Evolutionary conservation across 495 filamentous ascomycete species (phyloP), one percentile per base, ranked within the genome.

Genomic region (Talaromyces proteolyticus): DNA sequence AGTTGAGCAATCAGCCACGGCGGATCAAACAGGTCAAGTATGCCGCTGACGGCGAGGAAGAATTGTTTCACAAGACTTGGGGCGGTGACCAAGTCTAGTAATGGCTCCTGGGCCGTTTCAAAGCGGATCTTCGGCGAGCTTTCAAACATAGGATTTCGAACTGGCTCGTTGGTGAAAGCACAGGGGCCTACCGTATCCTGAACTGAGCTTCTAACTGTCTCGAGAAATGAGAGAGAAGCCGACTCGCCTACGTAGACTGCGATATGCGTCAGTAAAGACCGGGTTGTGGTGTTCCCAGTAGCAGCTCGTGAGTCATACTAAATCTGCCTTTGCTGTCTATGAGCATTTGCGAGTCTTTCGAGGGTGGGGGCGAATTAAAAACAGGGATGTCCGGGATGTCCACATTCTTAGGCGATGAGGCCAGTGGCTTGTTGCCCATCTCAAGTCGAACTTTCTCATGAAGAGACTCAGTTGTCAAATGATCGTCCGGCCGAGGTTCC

Each of bases 41-140:
- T 47, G 2, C 68, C 66, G 21, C 57, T 73, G 21, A 65, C 70
- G n/a, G 70, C 68, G 34, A 71, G 65, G 7, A 70, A 57, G 52
- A 61, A 71, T 44, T 71, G 66, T n/a, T 22, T 21, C 24, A 23
- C 18, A 16, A 44, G 22, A 23, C n/a, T 23, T 26, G 16, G 16
- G 6, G 42, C 16, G 2, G 11, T n/a, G 12, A 16, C 42, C 16
- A 44, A n/a, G 2, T 44, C 19, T 44, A 6, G 42, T 10, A 20
- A 17, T 42, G 42, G 19, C 12, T 44, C 42, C 6, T 20, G 42
- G 16, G 20, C 21, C 3, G 6, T 22, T 12, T 21, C 42, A 10
- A 22, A 21, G 24, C 8, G 42, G 20, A 29, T 37, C 3, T 45
- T 41, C 6, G 47, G 47, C n/a, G 26, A 20, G 16, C 20, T 44